A percentile compares a stretch with the other conserved stretches of the same genome.
Conservation (phyloP, 106 monocot genomes). For the Dendrobium chrysotoxum region DNA sequence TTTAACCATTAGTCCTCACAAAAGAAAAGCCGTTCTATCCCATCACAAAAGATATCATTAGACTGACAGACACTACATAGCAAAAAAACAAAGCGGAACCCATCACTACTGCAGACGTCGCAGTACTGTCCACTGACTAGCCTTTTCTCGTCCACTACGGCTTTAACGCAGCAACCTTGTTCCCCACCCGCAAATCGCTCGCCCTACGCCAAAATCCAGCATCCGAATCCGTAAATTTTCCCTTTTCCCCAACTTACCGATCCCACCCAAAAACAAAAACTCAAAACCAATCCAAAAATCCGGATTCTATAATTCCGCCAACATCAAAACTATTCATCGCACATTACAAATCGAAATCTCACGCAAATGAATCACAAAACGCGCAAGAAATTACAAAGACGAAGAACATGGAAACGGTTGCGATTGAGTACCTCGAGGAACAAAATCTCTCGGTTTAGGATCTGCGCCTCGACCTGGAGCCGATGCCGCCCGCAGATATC, state of each 20-base stretch:
- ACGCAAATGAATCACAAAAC: neutral
- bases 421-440: constrained; percentile 28
- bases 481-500: constrained; percentile 31
- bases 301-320: neutral
- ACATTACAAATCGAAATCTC: neutral
- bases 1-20: neutral
- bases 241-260: neutral
- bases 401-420: neutral
- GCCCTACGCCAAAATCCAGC: neutral
- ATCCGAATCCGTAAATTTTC: neutral
- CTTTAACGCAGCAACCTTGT: neutral
- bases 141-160: neutral
- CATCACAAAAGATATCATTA: neutral
- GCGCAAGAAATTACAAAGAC: neutral
- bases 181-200: neutral
- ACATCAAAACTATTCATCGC: neutral
- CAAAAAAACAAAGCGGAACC: constrained; percentile 2
- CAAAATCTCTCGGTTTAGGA: constrained; percentile 29
- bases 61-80: neutral
- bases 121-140: neutral
- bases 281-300: neutral
- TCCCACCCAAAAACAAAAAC: neutral
- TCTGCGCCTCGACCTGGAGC: constrained; percentile 23
- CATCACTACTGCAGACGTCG: neutral
- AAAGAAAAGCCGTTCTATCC: neutral